Conservation (phyloP, 1,139 yeast genomes). For the Lodderomyces metapsilosis region DNA sequence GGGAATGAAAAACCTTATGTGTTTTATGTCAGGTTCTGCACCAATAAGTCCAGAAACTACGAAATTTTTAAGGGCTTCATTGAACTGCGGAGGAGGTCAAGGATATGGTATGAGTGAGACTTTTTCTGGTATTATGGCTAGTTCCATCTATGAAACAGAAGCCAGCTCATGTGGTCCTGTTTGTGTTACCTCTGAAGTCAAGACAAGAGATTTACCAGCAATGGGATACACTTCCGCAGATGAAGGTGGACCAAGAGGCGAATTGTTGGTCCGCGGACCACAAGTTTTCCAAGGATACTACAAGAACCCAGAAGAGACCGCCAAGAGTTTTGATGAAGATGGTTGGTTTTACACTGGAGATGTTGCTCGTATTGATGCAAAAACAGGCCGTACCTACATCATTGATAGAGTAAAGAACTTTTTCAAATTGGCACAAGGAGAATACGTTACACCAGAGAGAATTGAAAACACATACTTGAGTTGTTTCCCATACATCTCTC, state of each 20-base stretch:
- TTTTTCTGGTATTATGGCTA: conserved; percentile 41
- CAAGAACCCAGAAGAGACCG: conserved; percentile 44
- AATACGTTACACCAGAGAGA: too few relatives aligned
- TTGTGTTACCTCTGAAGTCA: conserved; percentile 33
- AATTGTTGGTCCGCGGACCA: conserved; percentile 38
- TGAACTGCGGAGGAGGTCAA: conserved; percentile 38
- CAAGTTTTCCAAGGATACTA: conserved; percentile 38
- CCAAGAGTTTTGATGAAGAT: too few relatives aligned
- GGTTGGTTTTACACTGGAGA: too few relatives aligned
- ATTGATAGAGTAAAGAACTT: too few relatives aligned
- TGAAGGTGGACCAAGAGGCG: conserved; percentile 42
- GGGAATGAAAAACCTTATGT: conserved; percentile 33
- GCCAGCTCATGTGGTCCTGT: conserved; percentile 47
- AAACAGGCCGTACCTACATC: too few relatives aligned
- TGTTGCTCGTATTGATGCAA: too few relatives aligned
- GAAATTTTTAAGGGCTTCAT: conserved; percentile 38
- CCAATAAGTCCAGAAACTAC: conserved; percentile 41
- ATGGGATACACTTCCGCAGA: conserved; percentile 35
- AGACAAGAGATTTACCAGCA: conserved; percentile 37
- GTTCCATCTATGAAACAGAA: too few relatives aligned
- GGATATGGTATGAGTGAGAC: conserved; percentile 50
- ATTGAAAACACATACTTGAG: too few relatives aligned
- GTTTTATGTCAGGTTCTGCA: conserved; percentile 31
- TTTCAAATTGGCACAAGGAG: too few relatives aligned
- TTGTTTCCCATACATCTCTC: too few relatives aligned